phyloP scores from a whole-genome alignment of 768 basidiomycete genomes.

The Russula virescens region DNA sequence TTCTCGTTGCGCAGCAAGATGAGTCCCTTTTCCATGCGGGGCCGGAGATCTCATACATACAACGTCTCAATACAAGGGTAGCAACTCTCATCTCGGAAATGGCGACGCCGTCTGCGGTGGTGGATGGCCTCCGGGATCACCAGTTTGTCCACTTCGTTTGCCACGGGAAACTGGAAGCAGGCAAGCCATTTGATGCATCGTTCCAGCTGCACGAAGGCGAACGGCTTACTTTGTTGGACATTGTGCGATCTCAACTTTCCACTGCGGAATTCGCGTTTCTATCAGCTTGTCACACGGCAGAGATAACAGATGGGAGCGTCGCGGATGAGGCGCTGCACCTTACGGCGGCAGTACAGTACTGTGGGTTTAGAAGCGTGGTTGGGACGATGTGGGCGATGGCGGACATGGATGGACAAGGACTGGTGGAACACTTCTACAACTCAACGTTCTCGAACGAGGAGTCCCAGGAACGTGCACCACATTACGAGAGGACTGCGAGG shows the following conservation, averaged over 20 bases:
- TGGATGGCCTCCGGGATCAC: background rate
- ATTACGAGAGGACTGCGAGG: too few relatives aligned
- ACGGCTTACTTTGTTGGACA: background rate
- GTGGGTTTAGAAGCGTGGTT: background rate
- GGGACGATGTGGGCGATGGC: background rate
- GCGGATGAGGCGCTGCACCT: background rate
- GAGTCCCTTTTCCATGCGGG: too few relatives aligned
- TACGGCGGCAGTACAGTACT: background rate
- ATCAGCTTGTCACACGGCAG: background rate
- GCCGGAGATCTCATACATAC: too few relatives aligned
- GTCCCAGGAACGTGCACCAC: too few relatives aligned
- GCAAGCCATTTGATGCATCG: background rate
- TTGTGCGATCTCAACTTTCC: background rate
- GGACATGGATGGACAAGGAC: too few relatives aligned
- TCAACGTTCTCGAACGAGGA: too few relatives aligned
- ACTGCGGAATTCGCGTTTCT: background rate
- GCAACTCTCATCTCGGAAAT: background rate
- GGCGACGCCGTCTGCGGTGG: background rate
- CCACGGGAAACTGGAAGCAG: background rate
- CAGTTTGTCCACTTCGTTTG: slow-evolving; percentile 1
- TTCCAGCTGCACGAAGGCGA: background rate
- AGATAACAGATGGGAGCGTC: background rate
- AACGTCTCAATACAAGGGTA: background rate
- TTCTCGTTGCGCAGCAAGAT: too few relatives aligned
- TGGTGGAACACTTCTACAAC: too few relatives aligned